Percentiles rank a stretch among this genome's conserved stretches.
phyloP scores from a whole-genome alignment of 2,329 filamentous ascomycete genomes.

The Fusarium multiceps region DNA sequence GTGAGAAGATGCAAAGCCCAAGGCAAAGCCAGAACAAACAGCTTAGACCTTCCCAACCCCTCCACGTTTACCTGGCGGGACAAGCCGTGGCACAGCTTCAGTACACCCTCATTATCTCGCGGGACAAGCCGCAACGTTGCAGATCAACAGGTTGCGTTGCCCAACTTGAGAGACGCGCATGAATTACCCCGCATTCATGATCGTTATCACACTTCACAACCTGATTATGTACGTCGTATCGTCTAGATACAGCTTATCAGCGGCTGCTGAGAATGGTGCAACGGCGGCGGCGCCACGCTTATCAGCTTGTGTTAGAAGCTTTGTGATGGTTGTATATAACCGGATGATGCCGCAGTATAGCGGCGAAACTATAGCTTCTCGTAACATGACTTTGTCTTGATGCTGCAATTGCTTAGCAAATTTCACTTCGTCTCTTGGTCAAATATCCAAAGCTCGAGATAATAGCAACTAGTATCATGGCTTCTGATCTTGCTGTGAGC shows the following conservation, averaged over 20 bases:
- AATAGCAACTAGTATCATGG: constrained; percentile 35
- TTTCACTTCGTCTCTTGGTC: background rate
- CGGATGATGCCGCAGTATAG: background rate
- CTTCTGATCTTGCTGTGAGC: constrained; percentile 58
- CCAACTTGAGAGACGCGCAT: constrained; percentile 23
- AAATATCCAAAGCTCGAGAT: background rate
- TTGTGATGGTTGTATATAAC: background rate
- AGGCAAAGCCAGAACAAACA: background rate
- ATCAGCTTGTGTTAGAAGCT: constrained; percentile 5
- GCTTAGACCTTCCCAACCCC: background rate
- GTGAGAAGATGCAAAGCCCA: background rate
- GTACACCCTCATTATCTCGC: constrained; percentile 10
- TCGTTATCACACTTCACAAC: constrained; percentile 12
- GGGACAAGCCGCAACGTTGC: constrained; percentile 23
- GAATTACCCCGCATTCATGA: constrained; percentile 28
- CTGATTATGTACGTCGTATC: constrained; percentile 4
- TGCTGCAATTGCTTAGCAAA: background rate
- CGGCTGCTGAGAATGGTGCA: constrained; percentile 13
- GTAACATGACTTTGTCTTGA: background rate
- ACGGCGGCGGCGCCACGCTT: constrained; percentile 10
- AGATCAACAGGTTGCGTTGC: constrained; percentile 22
- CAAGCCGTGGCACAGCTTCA: constrained; percentile 1
- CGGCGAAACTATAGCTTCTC: background rate
- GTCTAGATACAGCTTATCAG: constrained; percentile 30
- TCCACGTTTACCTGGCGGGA: background rate